Percentiles rank a stretch among this genome's conserved stretches.
phyloP scores from a whole-genome alignment of 768 basidiomycete genomes.

The Austroboletus festivus region DNA sequence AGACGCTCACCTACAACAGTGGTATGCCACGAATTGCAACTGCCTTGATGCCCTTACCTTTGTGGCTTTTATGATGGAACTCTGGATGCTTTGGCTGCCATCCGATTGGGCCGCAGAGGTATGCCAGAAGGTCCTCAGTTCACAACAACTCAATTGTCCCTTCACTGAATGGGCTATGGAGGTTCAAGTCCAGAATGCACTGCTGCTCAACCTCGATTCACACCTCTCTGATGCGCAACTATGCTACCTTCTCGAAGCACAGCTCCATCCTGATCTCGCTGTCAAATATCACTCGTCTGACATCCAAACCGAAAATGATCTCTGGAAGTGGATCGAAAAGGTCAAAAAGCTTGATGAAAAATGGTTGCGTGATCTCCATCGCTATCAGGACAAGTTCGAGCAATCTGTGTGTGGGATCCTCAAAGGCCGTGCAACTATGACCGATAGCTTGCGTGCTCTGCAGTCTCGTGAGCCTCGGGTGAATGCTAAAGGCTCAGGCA shows the following conservation, averaged over 20 bases:
- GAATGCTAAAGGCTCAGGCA: too few relatives aligned
- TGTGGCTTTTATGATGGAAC: not conserved
- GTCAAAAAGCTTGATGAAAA: not conserved
- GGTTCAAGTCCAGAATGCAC: not conserved
- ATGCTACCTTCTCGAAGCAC: not conserved
- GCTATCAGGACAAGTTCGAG: not conserved
- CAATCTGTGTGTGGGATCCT: not conserved
- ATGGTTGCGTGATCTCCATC: not conserved
- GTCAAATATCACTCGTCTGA: not conserved
- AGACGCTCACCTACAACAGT: slow-evolving; percentile 1
- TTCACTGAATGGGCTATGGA: slow-evolving; percentile 7
- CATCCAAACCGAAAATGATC: not conserved
- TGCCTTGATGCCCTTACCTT: not conserved
- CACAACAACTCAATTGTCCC: not conserved
- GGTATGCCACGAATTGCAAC: slow-evolving; percentile 3
- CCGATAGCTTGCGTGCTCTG: not conserved
- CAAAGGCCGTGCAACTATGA: not conserved
- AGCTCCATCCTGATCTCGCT: not conserved
- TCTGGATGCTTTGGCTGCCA: not conserved
- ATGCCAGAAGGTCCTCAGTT: not conserved
- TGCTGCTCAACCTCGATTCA: not conserved
- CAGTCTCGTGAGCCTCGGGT: too few relatives aligned
- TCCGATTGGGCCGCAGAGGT: slow-evolving; percentile 3
- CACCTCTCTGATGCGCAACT: not conserved
- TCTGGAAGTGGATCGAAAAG: not conserved